These are phyloP conservation scores for Sutorius australiensis DNA, from an alignment of 768 basidiomycete genomes.

Conservation along the genomic window DNA sequence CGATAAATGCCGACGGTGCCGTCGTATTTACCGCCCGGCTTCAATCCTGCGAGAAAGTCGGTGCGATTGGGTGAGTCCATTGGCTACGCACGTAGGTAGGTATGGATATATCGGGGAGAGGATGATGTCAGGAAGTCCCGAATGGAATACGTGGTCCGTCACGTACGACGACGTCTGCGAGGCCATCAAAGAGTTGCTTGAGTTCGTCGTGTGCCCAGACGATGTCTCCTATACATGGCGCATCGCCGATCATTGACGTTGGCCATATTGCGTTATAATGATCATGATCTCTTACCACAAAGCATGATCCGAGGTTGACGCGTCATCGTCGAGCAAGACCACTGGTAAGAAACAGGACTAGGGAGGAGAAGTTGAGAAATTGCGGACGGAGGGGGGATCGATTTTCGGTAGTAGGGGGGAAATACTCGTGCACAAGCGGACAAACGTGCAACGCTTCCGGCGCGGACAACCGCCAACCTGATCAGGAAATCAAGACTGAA, in stretches of 20 bases:
- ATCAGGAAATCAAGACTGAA: not conserved
- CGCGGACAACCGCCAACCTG: not conserved
- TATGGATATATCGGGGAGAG: not conserved
- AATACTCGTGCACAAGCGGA: not conserved
- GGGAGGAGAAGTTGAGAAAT: not conserved
- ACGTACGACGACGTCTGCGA: slow-evolving; percentile 77
- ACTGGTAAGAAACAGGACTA: too few relatives aligned
- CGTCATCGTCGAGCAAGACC: slow-evolving; percentile 8
- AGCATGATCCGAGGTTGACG: slow-evolving; percentile 29
- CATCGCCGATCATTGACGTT: not conserved
- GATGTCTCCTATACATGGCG: slow-evolving; percentile 50
- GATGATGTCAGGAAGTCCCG: not conserved
- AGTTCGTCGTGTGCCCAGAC: slow-evolving; percentile 81
- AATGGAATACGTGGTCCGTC: not conserved
- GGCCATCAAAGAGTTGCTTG: slow-evolving; percentile 55
- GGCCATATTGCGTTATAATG: not conserved
- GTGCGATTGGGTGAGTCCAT: slow-evolving; percentile 60
- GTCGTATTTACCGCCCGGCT: slow-evolving; percentile 67
- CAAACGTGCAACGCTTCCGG: not conserved
- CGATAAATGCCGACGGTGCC: slow-evolving; percentile 76
- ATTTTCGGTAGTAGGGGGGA: not conserved
- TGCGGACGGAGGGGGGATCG: not conserved
- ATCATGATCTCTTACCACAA: slow-evolving; percentile 26
- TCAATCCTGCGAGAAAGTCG: slow-evolving; percentile 64
- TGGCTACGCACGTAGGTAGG: slow-evolving; percentile 37